Percentiles rank a stretch among this genome's conserved stretches.
These are phyloP conservation scores for Xylaria curta DNA, from an alignment of 495 filamentous ascomycete species.

Conservation along the genomic window DNA sequence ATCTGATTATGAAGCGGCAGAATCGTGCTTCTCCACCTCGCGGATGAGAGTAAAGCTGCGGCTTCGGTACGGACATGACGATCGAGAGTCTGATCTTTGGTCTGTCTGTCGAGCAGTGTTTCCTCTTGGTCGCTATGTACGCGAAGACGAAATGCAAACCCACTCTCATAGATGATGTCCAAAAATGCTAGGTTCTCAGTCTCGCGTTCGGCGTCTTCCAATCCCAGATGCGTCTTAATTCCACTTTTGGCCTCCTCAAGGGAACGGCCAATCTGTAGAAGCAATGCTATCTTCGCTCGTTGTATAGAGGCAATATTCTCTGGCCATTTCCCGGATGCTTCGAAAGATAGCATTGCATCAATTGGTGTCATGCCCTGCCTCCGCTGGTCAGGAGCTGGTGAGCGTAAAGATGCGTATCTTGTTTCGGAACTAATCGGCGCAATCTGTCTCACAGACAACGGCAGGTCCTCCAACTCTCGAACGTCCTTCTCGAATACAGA, in stretches of 20 bases:
- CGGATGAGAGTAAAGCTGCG: constrained; percentile 68
- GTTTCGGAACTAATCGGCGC: constrained; percentile 72
- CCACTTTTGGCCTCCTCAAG: constrained; percentile 61
- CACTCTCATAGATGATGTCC: constrained; percentile 75
- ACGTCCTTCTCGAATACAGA: constrained; percentile 74
- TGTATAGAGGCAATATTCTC: constrained; percentile 90
- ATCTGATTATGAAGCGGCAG: constrained; percentile 80
- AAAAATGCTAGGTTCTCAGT: constrained; percentile 82
- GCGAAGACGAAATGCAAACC: constrained; percentile 70
- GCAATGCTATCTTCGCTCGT: constrained; percentile 89
- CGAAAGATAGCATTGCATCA: constrained; percentile 85
- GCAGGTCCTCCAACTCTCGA: constrained; percentile 75
- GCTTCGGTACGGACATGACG: constrained; percentile 68
- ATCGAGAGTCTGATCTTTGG: constrained; percentile 73
- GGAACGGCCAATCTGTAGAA: constrained; percentile 78
- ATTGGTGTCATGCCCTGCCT: constrained; percentile 47
- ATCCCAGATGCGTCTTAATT: constrained; percentile 69
- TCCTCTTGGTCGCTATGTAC: constrained; percentile 87
- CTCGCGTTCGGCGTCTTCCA: constrained; percentile 74
- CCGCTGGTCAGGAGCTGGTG: constrained; percentile 49
- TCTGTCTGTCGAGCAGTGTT: constrained; percentile 73
- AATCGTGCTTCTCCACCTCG: constrained; percentile 74
- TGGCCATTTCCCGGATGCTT: constrained; percentile 92
- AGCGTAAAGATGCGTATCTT: constrained; percentile 70
- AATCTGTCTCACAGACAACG: constrained; percentile 79